Evolutionary conservation across 192 early-diverging fungal species (phyloP), one percentile per base, ranked within the genome.

Genomic region (Coemansia sp.): DNA sequence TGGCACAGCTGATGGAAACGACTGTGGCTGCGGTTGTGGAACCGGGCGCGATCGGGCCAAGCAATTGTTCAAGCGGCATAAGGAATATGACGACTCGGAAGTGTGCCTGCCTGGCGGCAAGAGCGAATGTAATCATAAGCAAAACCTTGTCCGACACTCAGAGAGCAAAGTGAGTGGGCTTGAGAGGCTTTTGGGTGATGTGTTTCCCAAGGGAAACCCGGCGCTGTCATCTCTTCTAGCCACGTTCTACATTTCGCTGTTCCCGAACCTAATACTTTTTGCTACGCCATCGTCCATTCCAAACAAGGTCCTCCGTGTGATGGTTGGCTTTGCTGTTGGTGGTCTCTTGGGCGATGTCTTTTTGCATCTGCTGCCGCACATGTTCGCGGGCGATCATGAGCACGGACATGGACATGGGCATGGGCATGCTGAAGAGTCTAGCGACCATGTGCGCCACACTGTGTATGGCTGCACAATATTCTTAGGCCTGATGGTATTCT

Each of bases 291-390:
- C 92, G 34, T 69, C 86, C 58, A 86, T 88, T 51, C 68, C 82
- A 26, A 76, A 65, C 64, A 68, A 64, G 60, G 68, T 60, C 16
- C 75, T 84, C 32, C 71, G 93, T 64, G 81, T 88, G 4, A 83
- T 94, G 61, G 92, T 94, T 24, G 86, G 89, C 48, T 93, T 94
- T 82, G 92, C 92, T 0, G 89, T 93, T n/a, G 92, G 92, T 65
- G 90, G 90, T 9, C 73, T 94, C 24, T 62, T 94, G 28, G 92
- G 92, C 14, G 92, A 94, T 66, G 92, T 93, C 10, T 90, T 94
- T 63, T 68, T 94, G 65, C 92, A 94, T 63, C 70, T 94, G 49
- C 64, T 94, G 44, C 92, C 92, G 44, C 88, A 92, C 64, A 84
- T 89, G 32, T 91, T 93, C 61, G 50, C 84, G 47, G 85, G 81